Conservation (phyloP, 768 basidiomycete genomes). For the Mycena filopes region DNA sequence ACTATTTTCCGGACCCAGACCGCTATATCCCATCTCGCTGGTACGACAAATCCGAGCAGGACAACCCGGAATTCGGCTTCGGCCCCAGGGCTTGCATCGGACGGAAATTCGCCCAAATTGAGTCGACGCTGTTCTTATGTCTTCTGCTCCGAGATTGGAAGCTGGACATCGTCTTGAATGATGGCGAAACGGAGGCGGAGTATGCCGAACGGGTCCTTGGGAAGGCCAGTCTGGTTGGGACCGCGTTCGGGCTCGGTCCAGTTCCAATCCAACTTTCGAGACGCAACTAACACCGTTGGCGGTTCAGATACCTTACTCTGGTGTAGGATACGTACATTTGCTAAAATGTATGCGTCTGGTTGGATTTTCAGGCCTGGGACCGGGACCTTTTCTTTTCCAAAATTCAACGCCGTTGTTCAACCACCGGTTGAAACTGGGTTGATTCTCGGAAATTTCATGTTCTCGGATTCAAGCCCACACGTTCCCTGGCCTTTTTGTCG, state of each 20-base stretch:
- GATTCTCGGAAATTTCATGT: no score
- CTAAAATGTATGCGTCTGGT: no score
- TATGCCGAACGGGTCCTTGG: constrained; percentile 1
- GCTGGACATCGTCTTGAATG: constrained; percentile 2
- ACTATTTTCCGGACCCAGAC: not conserved
- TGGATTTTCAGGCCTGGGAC: no score
- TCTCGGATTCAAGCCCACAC: no score
- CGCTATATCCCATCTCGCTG: not conserved
- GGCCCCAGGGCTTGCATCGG: not conserved
- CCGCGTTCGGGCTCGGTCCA: not conserved
- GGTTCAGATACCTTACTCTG: not conserved
- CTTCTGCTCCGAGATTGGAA: not conserved
- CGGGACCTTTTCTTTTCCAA: no score
- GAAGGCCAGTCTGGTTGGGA: constrained; percentile 5
- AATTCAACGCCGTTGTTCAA: no score
- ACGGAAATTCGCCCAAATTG: constrained; percentile 1
- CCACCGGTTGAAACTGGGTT: no score
- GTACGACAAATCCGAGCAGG: not conserved
- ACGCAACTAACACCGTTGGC: not conserved
- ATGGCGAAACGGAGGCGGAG: not conserved
- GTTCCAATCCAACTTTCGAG: constrained; percentile 1
- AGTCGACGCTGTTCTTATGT: not conserved
- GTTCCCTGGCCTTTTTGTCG: no score
- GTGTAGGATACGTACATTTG: no score
- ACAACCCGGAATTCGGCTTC: constrained; percentile 1